A percentile compares a stretch with the other conserved stretches of the same genome.
Evolutionary conservation across 1,284 basidiomycete genomes (phyloP).

Genomic region (Thecaphora thlaspeos): DNA sequence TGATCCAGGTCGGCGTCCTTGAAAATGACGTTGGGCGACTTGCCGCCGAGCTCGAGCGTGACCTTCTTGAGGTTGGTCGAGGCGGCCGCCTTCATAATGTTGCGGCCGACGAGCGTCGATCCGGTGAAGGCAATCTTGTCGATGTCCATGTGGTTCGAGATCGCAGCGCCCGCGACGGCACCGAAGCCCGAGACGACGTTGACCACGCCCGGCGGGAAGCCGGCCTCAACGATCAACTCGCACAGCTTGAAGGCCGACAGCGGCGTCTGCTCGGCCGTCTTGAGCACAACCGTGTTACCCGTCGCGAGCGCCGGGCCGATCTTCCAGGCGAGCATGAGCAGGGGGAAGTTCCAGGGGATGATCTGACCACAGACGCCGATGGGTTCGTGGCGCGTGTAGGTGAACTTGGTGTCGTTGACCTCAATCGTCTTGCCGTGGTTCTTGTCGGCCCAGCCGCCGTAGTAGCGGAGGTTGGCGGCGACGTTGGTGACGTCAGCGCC

Average conservation of each 20-base stretch:
- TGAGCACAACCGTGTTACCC: conserved; percentile 60
- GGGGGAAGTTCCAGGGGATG: conserved; percentile 69
- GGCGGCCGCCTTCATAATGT: conserved; percentile 75
- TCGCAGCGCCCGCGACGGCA: conserved; percentile 71
- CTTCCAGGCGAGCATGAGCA: conserved; percentile 60
- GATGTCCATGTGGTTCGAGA: conserved; percentile 66
- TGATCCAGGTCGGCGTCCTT: conserved; percentile 62
- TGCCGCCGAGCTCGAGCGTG: conserved; percentile 78
- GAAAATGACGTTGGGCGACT: conserved; percentile 82
- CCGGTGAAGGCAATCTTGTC: conserved; percentile 67
- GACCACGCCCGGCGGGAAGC: conserved; percentile 73
- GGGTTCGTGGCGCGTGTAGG: conserved; percentile 78
- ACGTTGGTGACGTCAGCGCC: conserved; percentile 69
- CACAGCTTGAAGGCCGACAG: conserved; percentile 70
- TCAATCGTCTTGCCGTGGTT: conserved; percentile 78
- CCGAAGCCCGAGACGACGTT: conserved; percentile 79
- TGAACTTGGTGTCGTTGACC: conserved; percentile 71
- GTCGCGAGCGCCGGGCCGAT: conserved; percentile 63
- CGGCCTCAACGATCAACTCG: conserved; percentile 73
- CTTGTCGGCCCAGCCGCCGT: conserved; percentile 72
- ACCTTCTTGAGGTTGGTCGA: conserved; percentile 81
- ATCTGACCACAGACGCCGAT: conserved; percentile 72
- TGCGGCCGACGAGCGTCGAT: conserved; percentile 69
- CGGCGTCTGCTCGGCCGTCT: conserved; percentile 73
- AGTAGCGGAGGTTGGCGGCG: conserved; percentile 68